Conservation (phyloP, 116 monocot genomes). For the Posidonia oceanica region DNA sequence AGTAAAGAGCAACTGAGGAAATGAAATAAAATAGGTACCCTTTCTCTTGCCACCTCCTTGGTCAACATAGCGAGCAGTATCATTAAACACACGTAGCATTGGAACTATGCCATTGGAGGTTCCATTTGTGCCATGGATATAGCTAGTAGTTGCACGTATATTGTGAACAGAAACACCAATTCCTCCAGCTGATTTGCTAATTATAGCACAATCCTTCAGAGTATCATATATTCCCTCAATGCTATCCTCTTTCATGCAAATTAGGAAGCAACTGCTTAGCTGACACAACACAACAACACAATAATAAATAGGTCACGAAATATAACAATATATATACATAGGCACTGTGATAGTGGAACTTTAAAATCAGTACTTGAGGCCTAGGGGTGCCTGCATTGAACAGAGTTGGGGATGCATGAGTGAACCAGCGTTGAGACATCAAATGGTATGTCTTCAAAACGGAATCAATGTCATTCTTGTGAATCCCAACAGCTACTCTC, state of each 20-base stretch:
- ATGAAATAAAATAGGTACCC: constrained; percentile 23
- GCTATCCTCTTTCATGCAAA: constrained; percentile 97
- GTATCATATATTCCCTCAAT: constrained; percentile 98
- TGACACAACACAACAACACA: constrained; percentile 10
- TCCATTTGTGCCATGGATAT: constrained; percentile 94
- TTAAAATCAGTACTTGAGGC: constrained; percentile 51
- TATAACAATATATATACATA: neutral
- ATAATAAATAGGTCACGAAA: neutral
- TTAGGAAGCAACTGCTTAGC: constrained; percentile 87
- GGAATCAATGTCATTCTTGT: constrained; percentile 80
- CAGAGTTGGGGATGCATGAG: constrained; percentile 93
- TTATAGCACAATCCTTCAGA: constrained; percentile 81
- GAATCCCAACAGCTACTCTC: constrained; percentile 95
- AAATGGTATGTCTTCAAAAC: constrained; percentile 75
- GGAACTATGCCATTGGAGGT: constrained; percentile 90
- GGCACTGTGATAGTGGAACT: neutral
- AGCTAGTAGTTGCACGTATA: constrained; percentile 85
- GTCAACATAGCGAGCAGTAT: constrained; percentile 97
- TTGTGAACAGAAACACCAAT: constrained; percentile 93
- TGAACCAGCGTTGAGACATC: constrained; percentile 98
- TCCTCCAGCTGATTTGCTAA: constrained; percentile 91
- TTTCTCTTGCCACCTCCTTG: constrained; percentile 98
- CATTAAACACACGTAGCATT: constrained; percentile 90
- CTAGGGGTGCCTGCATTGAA: constrained; percentile 95
- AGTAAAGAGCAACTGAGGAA: neutral